phyloP scores from a whole-genome alignment of 176 grass and related monocot genomes.

The Oryza glumipatula region DNA sequence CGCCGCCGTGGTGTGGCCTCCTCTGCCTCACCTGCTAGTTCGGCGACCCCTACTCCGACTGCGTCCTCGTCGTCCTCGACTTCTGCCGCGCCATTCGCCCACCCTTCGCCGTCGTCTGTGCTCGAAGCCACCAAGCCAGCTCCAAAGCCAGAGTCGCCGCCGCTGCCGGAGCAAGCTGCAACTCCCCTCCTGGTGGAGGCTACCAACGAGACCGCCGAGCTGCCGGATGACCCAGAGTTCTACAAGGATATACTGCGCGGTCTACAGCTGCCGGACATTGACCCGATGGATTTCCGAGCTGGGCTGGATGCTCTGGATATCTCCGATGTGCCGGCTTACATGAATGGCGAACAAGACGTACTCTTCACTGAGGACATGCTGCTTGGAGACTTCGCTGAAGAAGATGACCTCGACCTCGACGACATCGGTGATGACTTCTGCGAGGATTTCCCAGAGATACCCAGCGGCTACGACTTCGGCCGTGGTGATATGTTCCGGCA shows the following conservation, averaged over 20 bases:
- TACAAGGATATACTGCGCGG: constrained; percentile 43
- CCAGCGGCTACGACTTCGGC: constrained; percentile 34
- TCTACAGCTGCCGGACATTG: constrained; percentile 44
- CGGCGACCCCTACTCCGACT: constrained; percentile 26
- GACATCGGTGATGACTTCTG: constrained; percentile 38
- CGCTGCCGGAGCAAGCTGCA: not conserved
- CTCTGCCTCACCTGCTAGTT: not conserved
- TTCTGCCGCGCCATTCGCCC: constrained; percentile 41
- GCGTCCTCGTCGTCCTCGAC: constrained; percentile 45
- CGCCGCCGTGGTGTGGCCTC: constrained; percentile 34
- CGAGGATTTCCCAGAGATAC: constrained; percentile 42
- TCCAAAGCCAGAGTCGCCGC: not conserved
- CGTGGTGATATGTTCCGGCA: constrained; percentile 44
- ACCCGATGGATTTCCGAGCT: constrained; percentile 53
- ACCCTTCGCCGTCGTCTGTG: constrained; percentile 59
- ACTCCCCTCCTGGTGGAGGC: not conserved
- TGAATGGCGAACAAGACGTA: constrained; percentile 41
- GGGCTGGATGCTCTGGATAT: constrained; percentile 46
- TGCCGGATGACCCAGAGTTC: constrained; percentile 49
- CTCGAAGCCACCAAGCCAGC: constrained; percentile 30
- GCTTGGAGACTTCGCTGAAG: constrained; percentile 33
- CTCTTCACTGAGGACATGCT: constrained; percentile 35
- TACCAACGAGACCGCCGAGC: not conserved
- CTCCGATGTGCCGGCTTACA: constrained; percentile 7
- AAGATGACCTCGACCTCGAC: constrained; percentile 53